These are phyloP conservation scores for Neonectria sp. DNA, from an alignment of 2,329 filamentous ascomycete species.

Conservation along the genomic window DNA sequence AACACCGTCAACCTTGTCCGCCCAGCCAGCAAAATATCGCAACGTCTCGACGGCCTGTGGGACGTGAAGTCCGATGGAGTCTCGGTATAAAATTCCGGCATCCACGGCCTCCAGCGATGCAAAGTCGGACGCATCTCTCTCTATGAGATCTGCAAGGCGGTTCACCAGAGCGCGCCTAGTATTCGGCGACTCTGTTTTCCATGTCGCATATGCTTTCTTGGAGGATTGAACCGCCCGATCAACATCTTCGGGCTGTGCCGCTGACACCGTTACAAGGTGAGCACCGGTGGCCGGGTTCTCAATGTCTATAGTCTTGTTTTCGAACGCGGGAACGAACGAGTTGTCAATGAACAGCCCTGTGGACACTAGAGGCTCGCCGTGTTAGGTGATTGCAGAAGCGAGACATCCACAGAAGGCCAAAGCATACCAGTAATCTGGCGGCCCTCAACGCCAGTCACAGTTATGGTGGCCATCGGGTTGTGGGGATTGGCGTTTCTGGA, in stretches of 20 bases:
- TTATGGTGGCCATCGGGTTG: conserved; percentile 19
- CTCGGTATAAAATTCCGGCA: conserved; percentile 62
- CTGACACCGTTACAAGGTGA: conserved; percentile 35
- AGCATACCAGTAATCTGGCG: conserved; percentile 19
- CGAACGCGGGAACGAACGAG: conserved; percentile 33
- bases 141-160: conserved; percentile 75
- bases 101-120: conserved; percentile 74
- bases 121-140: conserved; percentile 65
- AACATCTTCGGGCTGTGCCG: conserved; percentile 68
- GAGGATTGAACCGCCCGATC: conserved; percentile 76
- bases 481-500: background rate
- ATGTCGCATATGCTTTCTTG: conserved; percentile 71
- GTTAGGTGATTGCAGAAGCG: conserved; percentile 1
- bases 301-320: conserved; percentile 30
- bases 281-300: conserved; percentile 34
- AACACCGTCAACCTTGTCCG: conserved; percentile 25
- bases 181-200: conserved; percentile 71
- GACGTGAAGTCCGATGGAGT: conserved; percentile 36
- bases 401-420: background rate
- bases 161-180: conserved; percentile 74
- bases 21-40: conserved; percentile 32
- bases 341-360: conserved; percentile 49
- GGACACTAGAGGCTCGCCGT: conserved; percentile 5
- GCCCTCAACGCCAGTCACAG: conserved; percentile 23
- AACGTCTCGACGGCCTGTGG: conserved; percentile 36